Evolutionary conservation across 139 green algal species (phyloP).

Genomic region (Chlorella sp.): DNA sequence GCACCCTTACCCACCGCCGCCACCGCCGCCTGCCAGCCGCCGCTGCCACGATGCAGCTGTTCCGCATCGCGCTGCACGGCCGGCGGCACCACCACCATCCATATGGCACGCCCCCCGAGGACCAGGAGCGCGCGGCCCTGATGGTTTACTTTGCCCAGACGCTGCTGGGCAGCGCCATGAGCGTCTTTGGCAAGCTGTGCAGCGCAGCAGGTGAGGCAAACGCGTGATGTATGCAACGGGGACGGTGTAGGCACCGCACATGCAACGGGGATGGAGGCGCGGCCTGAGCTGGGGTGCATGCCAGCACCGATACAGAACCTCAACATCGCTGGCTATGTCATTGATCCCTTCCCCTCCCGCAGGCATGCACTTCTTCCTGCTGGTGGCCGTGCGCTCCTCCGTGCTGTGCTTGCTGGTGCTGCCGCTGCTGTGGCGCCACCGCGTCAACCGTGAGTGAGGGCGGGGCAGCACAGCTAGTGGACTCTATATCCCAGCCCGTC

Average conservation of each 20-base stretch:
- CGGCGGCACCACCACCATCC: not conserved
- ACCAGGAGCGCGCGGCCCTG: not conserved
- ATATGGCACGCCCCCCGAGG: not conserved
- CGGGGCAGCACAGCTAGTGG: no score
- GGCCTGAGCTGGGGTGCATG: no score
- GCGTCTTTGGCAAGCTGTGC: constrained; percentile 5
- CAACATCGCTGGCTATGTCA: no score
- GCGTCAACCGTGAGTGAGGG: not conserved
- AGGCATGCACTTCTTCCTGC: constrained; percentile 11
- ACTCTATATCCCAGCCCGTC: no score
- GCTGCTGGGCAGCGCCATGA: not conserved
- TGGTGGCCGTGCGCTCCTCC: not conserved
- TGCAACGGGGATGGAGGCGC: no score
- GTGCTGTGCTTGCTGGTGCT: not conserved
- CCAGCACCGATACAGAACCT: no score
- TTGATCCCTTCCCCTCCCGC: not conserved
- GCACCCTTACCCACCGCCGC: no score
- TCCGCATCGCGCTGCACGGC: not conserved
- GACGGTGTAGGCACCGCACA: no score
- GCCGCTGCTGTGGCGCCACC: not conserved
- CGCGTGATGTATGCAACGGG: no score
- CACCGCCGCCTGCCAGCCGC: no score
- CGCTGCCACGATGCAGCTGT: not conserved
- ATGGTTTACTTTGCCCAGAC: not conserved
- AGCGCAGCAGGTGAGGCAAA: not conserved